A percentile compares a stretch with the other conserved stretches of the same genome.
These are phyloP conservation scores for Closterium sp. DNA, from an alignment of 139 green algal genomes.

Conservation along the genomic window DNA sequence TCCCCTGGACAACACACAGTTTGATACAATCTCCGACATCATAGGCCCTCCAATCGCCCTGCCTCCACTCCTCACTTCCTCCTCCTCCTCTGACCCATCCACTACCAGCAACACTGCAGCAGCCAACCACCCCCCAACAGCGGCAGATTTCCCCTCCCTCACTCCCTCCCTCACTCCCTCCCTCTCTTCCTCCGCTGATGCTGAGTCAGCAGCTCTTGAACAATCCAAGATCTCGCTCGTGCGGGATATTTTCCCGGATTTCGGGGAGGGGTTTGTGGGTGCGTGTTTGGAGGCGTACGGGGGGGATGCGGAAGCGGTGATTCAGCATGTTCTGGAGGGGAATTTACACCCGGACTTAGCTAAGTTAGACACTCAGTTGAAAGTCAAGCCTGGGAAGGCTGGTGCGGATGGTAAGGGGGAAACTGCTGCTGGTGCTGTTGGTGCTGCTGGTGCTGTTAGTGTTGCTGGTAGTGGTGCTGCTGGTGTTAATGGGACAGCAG, in stretches of 20 bases:
- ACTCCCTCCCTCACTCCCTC: neutral
- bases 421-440: neutral
- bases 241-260: constrained; percentile 55
- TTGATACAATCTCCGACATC: too few relatives aligned
- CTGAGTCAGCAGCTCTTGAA: constrained; percentile 15
- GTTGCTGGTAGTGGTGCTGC: neutral
- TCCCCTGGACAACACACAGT: too few relatives aligned
- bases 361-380: constrained; percentile 30
- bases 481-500: neutral
- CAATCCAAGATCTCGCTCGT: constrained; percentile 42
- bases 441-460: neutral
- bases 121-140: neutral
- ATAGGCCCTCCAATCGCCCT: too few relatives aligned
- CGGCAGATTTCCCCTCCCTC: neutral
- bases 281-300: constrained; percentile 51
- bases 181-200: neutral
- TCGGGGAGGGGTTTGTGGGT: constrained; percentile 46
- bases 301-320: constrained; percentile 27
- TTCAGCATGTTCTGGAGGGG: constrained; percentile 55
- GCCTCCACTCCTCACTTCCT: too few relatives aligned
- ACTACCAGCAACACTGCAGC: neutral
- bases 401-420: neutral
- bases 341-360: constrained; percentile 44
- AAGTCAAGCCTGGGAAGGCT: neutral
- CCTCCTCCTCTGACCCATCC: neutral